Base-by-base conservation (phyloP, 768 basidiomycete species). In the Termitomyces sp. region DNA sequence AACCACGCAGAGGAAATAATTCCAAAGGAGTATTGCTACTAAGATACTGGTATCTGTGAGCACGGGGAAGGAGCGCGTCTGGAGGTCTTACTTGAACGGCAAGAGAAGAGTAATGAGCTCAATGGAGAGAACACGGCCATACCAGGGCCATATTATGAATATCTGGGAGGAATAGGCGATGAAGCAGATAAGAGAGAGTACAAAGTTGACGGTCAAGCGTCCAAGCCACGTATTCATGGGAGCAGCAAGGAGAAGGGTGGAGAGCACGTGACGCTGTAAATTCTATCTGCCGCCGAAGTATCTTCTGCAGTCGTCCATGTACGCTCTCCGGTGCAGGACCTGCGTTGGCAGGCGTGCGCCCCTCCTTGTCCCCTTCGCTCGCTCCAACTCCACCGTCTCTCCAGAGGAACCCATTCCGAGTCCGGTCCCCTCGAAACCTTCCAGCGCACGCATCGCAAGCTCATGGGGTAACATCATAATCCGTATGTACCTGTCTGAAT, bases 71-170 rank as follows among this genome's bases (percentile, higher is more conserved):
- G n/a, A 35, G 21, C 31, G 49, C 21, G 12, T 9, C 40, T 12
- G 50, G 31, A 37, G 50, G 21, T 73, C 88, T 67, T 67, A 94
- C 94, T 96, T 95, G 88, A 96, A 96, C 9, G 96, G 96, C 2
- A 84, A 60, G 21, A 97, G 78, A n/a, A 95, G 78, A 21, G 70
- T 73, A 40, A 96, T 58, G 45, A 96, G 82, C 64, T 94, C 85
- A 42, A 90, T 72, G 14, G 91, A 86, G 60, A 91, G 60, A 50
- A 72, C 85, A 38, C 79, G 71, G 41, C 93, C 91, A 65, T 95
- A 96, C 92, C 92, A 97, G 21, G 93, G 94, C 92, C 80, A 81
- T 68, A 97, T 84, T 58, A 98, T 78, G 72, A 90, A 94, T 63
- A 93, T 80, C 70, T 98, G 96, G 2, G 88, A 84, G 6, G 90